Evolutionary conservation across 371 early-diverging fungal species (phyloP), one percentile per base, ranked within the genome.

Genomic region (Capillidium heterosporum): DNA sequence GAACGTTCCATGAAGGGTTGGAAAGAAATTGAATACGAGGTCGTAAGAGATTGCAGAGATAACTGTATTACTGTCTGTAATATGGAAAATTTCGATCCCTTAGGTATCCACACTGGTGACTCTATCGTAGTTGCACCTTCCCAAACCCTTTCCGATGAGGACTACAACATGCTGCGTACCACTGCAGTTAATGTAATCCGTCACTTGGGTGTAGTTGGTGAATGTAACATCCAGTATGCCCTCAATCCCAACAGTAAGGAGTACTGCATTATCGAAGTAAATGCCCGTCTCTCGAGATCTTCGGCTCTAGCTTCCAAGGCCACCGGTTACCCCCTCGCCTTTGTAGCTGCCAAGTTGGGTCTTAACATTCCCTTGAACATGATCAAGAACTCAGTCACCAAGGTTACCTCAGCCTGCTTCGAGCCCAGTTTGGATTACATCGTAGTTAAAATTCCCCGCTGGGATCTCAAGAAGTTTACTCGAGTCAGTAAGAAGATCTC

Each of bases 1-100:
- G 93, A 95, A 62, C 71, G 77, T 60, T 83, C 84, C n/a, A 91
- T 95, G 91, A 89, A 88, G 70, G 95, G 95, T 19, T 95, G 95
- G 93, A 92, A 95, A 69, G 95, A 94, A 68, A 78, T 95, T 56
- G 95, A 95, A 68, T 95, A 95, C 66, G 95, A 95, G 69, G 93
- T 95, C n/a, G 91, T 95, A 40, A 85, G 95, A 65, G 95, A 95
- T 71, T 77, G 83, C 54, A 75, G 78, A 50, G 80, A 95, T 72
- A 95, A 95, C 75, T 95, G 95, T 71, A 88, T 95, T 60, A 91
- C 95, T 27, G 90, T 95, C 50, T 95, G 95, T 73, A 95, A 95
- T 78, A 95, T 92, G 93, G 93, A 95, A 68, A 95, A 95, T 83
- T 92, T 95, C 76, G 95, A 95, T 65, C 95, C 95, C 23, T 79